Evolutionary conservation across 2,329 filamentous ascomycete genomes (phyloP), one percentile per base, ranked within the genome.

Genomic region (Cytospora paraplurivora): DNA sequence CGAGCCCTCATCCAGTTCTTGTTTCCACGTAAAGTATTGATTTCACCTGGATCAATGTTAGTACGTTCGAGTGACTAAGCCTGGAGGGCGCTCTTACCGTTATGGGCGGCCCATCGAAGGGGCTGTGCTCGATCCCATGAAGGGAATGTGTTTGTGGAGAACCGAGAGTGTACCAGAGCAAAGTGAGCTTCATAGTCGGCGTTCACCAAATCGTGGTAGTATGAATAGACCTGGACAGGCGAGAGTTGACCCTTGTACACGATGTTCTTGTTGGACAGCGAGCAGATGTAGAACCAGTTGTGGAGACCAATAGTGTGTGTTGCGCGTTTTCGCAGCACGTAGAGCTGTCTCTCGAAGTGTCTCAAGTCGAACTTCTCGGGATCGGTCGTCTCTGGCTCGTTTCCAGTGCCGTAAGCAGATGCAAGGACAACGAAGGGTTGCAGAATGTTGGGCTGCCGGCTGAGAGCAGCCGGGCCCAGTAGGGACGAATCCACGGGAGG

Each of bases 1-100:
- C 94, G 89, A 67, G 94, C 94, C 71, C 93, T 90, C 94, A 98
- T 98, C 94, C 94, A 98, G 80, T 98, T 98, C 85, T 98, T 98
- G 82, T 98, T 98, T 66, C 94, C 94, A 75, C 94, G 90, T 67
- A 98, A 82, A 1, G 94, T 98, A 78, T 98, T 98, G 75, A 98
- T 98, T 80, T 98, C 94, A 83, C 82, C 82, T 84, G 71, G 69
- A 62, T 60, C 58, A 21, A 63, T 54, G 62, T 71, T 69, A 73
- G 68, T 61, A 59, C 19, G 51, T 13, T 37, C 10, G 32, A 37
- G 32, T 12, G 6, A 5, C 32, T 13, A 59, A 60, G 6, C 11
- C 21, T 11, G 10, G 35, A 38, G n/a, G 65, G 66, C 68, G 70
- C 73, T 66, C 76, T 69, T 80, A 83, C 94, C 94, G 76, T 98